Conservation (phyloP, 2,329 filamentous ascomycete genomes). For the Drechslerella dactyloides region DNA sequence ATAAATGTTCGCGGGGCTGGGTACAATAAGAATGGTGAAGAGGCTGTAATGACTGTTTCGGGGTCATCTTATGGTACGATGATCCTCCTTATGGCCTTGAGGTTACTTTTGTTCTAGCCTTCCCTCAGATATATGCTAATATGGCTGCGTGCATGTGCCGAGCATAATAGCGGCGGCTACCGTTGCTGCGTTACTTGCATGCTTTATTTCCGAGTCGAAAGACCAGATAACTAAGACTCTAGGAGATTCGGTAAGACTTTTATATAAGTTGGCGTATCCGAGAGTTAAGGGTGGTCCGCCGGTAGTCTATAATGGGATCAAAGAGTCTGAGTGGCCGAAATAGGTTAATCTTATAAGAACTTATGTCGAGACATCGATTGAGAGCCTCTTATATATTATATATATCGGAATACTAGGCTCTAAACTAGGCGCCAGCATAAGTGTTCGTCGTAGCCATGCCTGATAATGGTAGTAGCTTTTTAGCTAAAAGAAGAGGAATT, state of each 20-base stretch:
- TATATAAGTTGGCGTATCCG: constrained; percentile 1
- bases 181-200: constrained; percentile 12
- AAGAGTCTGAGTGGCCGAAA: not conserved
- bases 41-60: not conserved
- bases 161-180: constrained; percentile 1
- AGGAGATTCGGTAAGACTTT: not conserved
- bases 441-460: too few species aligned
- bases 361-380: too few species aligned
- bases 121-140: not conserved
- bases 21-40: not conserved
- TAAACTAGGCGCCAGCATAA: too few species aligned
- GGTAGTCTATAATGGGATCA: not conserved
- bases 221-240: not conserved
- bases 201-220: not conserved
- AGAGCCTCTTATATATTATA: too few species aligned
- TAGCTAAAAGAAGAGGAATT: too few species aligned
- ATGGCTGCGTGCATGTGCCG: not conserved
- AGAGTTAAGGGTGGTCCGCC: constrained; percentile 5
- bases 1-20: constrained; percentile 5
- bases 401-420: too few species aligned
- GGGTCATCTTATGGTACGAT: constrained; percentile 18
- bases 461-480: too few species aligned
- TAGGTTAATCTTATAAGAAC: too few species aligned
- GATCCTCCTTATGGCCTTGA: not conserved
- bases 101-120: not conserved